Evolutionary conservation across 1,284 basidiomycete species (phyloP).

Genomic region (Blastosporella zonata): DNA sequence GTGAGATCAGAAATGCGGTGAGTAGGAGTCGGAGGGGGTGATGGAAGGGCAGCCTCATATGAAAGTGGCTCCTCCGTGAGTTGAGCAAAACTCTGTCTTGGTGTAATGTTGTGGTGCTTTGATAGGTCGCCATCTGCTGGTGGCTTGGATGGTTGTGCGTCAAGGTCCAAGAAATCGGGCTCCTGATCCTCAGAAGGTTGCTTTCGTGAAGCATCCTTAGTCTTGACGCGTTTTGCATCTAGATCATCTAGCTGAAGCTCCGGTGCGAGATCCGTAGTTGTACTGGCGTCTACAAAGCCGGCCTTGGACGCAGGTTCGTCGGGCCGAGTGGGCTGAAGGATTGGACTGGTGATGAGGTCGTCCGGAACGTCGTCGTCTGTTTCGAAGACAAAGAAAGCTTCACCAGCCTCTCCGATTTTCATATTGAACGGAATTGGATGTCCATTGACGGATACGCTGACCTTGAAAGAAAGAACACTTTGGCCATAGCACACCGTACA

Average conservation of each 20-base stretch:
- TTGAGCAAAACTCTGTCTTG: slow-evolving; percentile 27
- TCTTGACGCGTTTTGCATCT: slow-evolving; percentile 13
- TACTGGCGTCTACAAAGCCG: slow-evolving; percentile 32
- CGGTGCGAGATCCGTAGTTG: slow-evolving; percentile 28
- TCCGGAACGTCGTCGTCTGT: slow-evolving; percentile 93
- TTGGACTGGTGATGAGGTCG: slow-evolving; percentile 91
- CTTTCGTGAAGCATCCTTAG: slow-evolving; percentile 9
- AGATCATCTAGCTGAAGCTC: slow-evolving; percentile 15
- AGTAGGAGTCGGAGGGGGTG: slow-evolving; percentile 31
- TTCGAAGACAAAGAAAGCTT: slow-evolving; percentile 99
- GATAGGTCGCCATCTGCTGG: slow-evolving; percentile 16
- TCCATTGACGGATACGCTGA: slow-evolving; percentile 82
- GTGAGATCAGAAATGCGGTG: slow-evolving; percentile 23
- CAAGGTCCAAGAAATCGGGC: slow-evolving; percentile 65
- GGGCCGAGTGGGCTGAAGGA: slow-evolving; percentile 65
- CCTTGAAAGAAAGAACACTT: slow-evolving; percentile 39
- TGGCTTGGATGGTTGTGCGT: slow-evolving; percentile 36
- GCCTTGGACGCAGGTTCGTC: slow-evolving; percentile 31
- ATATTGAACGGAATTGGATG: slow-evolving; percentile 87
- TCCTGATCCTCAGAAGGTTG: slow-evolving; percentile 36
- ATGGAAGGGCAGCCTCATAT: slow-evolving; percentile 26
- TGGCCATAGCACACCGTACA: neutral
- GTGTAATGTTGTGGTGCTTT: slow-evolving; percentile 28
- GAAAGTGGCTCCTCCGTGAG: slow-evolving; percentile 23
- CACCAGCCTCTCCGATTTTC: slow-evolving; percentile 99